Evolutionary conservation across 2,329 filamentous ascomycete species (phyloP).

Genomic region (Myotisia sp.): DNA sequence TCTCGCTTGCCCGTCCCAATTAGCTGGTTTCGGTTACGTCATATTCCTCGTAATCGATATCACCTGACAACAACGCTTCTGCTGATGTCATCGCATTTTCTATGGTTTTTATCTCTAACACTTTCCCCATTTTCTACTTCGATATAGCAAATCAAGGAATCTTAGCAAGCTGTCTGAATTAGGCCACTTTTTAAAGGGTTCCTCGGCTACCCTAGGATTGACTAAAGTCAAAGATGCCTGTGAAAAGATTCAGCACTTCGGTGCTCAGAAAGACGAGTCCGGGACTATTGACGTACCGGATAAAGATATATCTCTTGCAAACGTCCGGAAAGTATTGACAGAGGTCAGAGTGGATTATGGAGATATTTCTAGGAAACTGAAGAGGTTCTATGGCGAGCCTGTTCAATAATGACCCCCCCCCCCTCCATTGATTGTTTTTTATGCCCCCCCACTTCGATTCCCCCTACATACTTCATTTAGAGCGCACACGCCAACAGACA

Average conservation of each 20-base stretch:
- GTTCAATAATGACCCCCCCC: constrained; percentile 3
- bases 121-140: constrained; percentile 1
- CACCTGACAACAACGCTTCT: background rate
- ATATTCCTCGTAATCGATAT: background rate
- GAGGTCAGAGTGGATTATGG: constrained; percentile 63
- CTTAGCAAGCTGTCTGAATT: constrained; percentile 64
- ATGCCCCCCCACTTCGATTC: too few species aligned
- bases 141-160: constrained; percentile 47
- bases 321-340: constrained; percentile 55
- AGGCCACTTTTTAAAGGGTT: constrained; percentile 95
- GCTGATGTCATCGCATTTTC: background rate
- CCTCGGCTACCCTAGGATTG: constrained; percentile 83
- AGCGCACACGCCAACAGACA: too few species aligned
- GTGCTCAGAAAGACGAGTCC: constrained; percentile 65
- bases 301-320: constrained; percentile 51
- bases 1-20: background rate
- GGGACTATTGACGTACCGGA: constrained; percentile 54
- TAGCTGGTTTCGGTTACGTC: constrained; percentile 2
- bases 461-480: too few species aligned
- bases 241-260: constrained; percentile 92
- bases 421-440: background rate
- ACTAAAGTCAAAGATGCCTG: constrained; percentile 83
- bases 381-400: constrained; percentile 50
- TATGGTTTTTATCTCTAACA: too few species aligned
- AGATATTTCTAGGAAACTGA: constrained; percentile 56